Percentiles rank a stretch among this genome's conserved stretches.
Evolutionary conservation across 2,329 filamentous ascomycete genomes (phyloP).

Genomic region (Phaeosphaeria sp.): DNA sequence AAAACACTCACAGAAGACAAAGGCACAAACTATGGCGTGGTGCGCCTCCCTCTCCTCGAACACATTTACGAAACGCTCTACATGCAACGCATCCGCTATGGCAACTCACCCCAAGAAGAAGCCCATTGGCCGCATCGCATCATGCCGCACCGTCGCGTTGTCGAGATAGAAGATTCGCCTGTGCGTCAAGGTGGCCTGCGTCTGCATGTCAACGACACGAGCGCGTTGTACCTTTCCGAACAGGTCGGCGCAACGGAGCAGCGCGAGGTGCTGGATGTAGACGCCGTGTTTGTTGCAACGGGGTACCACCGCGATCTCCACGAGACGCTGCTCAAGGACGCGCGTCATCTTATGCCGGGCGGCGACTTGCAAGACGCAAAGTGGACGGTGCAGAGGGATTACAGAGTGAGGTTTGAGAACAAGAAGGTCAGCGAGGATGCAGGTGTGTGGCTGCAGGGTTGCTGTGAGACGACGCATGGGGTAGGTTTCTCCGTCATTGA

Average conservation of each 20-base stretch:
- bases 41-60: slow-evolving; percentile 89
- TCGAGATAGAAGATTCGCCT: slow-evolving; percentile 62
- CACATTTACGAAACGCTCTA: slow-evolving; percentile 88
- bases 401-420: slow-evolving; percentile 74
- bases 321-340: slow-evolving; percentile 72
- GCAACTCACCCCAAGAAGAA: slow-evolving; percentile 63
- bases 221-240: slow-evolving; percentile 43
- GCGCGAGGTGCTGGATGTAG: slow-evolving; percentile 72
- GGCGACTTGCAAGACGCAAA: slow-evolving; percentile 53
- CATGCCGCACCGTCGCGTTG: slow-evolving; percentile 70
- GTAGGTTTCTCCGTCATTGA: slow-evolving; percentile 61
- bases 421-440: slow-evolving; percentile 73
- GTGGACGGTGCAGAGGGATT: slow-evolving; percentile 77
- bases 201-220: slow-evolving; percentile 61
- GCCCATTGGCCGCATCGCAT: slow-evolving; percentile 83
- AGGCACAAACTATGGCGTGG: slow-evolving; percentile 92
- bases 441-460: slow-evolving; percentile 91
- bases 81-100: slow-evolving; percentile 76
- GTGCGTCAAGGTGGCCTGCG: slow-evolving; percentile 39
- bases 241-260: slow-evolving; percentile 49
- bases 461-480: slow-evolving; percentile 90
- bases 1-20: slow-evolving; percentile 71
- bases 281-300: slow-evolving; percentile 84
- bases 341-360: slow-evolving; percentile 70
- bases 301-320: slow-evolving; percentile 84